Evolutionary conservation across 1,139 yeast genomes (phyloP).

Genomic region (Magnusiomyces clavatus): DNA sequence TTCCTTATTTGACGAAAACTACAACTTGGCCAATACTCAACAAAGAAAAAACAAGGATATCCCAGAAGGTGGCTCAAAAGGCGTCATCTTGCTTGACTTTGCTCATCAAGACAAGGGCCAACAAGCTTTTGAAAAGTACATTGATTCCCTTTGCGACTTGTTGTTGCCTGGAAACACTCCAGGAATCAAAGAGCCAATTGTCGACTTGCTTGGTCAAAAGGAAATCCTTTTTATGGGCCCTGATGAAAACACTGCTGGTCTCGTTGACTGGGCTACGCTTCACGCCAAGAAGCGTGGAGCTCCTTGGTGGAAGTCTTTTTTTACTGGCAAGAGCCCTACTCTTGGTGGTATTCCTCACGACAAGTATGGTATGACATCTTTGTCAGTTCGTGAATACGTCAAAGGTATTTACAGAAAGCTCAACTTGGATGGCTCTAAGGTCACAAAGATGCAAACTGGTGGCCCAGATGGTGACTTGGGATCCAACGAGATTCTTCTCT

Average conservation of each 20-base stretch:
- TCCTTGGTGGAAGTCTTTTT: conserved; percentile 98
- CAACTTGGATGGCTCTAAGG: conserved; percentile 47
- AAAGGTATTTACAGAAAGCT: conserved; percentile 81
- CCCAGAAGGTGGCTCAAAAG: conserved; percentile 98
- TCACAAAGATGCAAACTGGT: conserved; percentile 89
- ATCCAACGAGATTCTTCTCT: conserved; percentile 83
- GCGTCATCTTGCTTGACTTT: conserved; percentile 78
- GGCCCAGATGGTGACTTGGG: conserved; percentile 99
- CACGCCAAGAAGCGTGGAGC: conserved; percentile 94
- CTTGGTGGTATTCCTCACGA: conserved; percentile 98
- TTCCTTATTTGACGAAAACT: conserved; percentile 91
- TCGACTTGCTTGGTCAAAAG: conserved; percentile 73
- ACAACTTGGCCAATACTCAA: conserved; percentile 92
- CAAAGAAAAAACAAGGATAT: conserved; percentile 96
- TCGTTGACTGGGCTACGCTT: conserved; percentile 96
- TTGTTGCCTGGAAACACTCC: conserved; percentile 64
- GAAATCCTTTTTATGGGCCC: conserved; percentile 97
- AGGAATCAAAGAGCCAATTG: conserved; percentile 76
- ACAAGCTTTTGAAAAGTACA: conserved; percentile 85
- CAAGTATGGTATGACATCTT: conserved; percentile 94
- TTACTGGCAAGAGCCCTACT: conserved; percentile 88
- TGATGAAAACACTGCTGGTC: conserved; percentile 94
- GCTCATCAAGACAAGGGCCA: conserved; percentile 76
- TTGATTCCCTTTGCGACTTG: conserved; percentile 83
- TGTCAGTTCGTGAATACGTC: conserved; percentile 89